phyloP scores from a whole-genome alignment of 2,329 filamentous ascomycete species.

The Aspergillus neotritici region DNA sequence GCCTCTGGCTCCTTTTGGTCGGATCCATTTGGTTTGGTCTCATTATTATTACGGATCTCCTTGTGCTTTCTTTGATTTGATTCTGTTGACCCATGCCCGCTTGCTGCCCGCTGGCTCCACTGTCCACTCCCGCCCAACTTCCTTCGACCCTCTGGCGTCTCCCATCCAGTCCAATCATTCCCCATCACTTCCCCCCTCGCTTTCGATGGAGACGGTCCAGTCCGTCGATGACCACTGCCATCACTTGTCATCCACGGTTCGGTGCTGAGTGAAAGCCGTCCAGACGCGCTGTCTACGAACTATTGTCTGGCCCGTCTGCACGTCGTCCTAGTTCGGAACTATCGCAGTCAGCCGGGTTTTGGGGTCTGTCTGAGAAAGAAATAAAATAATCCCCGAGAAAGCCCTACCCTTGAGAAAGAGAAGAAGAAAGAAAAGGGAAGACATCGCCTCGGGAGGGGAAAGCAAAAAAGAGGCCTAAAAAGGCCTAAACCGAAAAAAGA shows the following conservation, averaged over 20 bases:
- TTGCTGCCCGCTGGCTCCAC: neutral
- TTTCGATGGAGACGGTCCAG: conserved; percentile 34
- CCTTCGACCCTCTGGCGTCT: neutral
- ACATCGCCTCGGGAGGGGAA: conserved; percentile 4
- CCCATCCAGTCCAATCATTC: neutral
- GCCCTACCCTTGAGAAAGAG: conserved; percentile 6
- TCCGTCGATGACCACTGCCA: conserved; percentile 19
- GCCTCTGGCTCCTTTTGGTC: neutral
- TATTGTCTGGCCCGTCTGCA: conserved; percentile 28
- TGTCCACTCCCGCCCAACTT: conserved; percentile 6
- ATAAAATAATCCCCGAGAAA: conserved; percentile 13
- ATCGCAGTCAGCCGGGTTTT: conserved; percentile 15
- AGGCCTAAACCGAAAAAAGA: neutral
- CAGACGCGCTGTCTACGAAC: conserved; percentile 20
- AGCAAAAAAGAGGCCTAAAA: conserved; percentile 3
- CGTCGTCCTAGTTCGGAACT: conserved; percentile 11
- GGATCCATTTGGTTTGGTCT: neutral
- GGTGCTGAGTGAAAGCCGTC: conserved; percentile 29
- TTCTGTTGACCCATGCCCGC: neutral
- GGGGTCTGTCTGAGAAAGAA: conserved; percentile 13
- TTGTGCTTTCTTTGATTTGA: too few relatives aligned
- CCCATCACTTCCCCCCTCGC: conserved; percentile 1
- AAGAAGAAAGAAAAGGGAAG: conserved; percentile 4
- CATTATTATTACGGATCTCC: neutral
- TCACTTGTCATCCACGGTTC: conserved; percentile 20